Conservation (phyloP, 257 asterid species). For the Prunella vulgaris region DNA sequence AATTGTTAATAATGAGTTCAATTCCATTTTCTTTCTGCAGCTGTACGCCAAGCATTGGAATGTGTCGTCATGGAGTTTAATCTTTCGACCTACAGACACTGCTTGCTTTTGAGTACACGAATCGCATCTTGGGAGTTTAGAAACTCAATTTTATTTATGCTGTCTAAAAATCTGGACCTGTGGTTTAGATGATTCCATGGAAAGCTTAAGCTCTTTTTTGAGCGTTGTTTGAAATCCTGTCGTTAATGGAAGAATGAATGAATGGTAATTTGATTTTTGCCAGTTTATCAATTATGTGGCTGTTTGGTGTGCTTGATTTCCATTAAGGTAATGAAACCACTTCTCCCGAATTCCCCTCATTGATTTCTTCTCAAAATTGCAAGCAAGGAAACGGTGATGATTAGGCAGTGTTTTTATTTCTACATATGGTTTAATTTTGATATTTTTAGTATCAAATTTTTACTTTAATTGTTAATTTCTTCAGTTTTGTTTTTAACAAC, state of each 20-base stretch:
- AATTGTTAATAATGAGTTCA: background rate
- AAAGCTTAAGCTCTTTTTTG: background rate
- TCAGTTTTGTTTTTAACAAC: background rate
- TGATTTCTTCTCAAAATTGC: background rate
- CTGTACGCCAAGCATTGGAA: constrained; percentile 5
- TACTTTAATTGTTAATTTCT: too few relatives aligned
- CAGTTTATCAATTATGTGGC: background rate
- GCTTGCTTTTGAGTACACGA: background rate
- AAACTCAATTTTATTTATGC: constrained; percentile 13
- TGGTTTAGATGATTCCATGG: background rate
- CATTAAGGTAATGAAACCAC: too few relatives aligned
- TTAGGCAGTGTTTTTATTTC: too few relatives aligned
- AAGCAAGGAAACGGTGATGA: background rate
- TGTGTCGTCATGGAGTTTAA: background rate
- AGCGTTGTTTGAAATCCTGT: background rate
- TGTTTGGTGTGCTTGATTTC: background rate
- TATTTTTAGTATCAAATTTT: too few relatives aligned
- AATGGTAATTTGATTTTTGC: background rate
- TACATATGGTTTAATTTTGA: background rate
- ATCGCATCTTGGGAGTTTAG: background rate
- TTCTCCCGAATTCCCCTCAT: too few relatives aligned
- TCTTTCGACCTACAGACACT: background rate
- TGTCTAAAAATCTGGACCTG: background rate
- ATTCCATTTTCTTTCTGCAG: constrained; percentile 25
- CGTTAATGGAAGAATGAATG: background rate